Base-by-base conservation (phyloP, 768 basidiomycete species). In the Pleurotus eryngii region DNA sequence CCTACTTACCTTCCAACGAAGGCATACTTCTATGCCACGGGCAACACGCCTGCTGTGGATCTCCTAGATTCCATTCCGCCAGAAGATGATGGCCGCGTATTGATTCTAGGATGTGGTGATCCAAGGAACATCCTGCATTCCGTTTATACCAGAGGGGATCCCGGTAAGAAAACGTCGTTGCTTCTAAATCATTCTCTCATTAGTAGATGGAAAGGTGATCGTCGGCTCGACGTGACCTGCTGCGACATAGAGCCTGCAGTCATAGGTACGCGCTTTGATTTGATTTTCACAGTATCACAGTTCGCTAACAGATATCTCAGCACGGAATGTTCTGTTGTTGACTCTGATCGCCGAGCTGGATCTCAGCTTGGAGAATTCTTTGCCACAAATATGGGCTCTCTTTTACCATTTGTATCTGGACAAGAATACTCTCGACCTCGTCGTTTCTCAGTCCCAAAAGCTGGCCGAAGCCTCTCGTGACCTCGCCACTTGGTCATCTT, bases 81-180 rank as follows among this genome's bases (percentile, higher is more conserved):
- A 0, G 81, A 82, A 59, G 65, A 74, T 51, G 53, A 67, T n/a
- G 81, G 79, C 5, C 65, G 75, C n/a, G 64, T 84, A 22, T 70
- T 86, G 3, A 73, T 83, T 15, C 69, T 84, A 26, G 83, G 77
- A 20, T 85, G 83, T 60, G 83, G 83, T 14, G 85, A 86, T 61
- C 77, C 79, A 9, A 69, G 82, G 26, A 81, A 75, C 54, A 75
- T 85, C 8, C 56, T 86, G 12, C 82, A 79, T 63, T 84, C 82
- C 0, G 55, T 81, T 2, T 67, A 75, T 55, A 60, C 61, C 18
- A 57, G 42, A 9, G 37, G 55, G 20, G 53, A 73, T 74, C 45
- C 15, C 14, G 40, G 24, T 48, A 18, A 43, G 48, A 27, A 22
- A 15, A 43, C 20, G 20, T 8, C n/a, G 43, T n/a, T 4, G 18